These are phyloP conservation scores for Exophiala sp. DNA, from an alignment of 2,329 filamentous ascomycete genomes.

Conservation along the genomic window DNA sequence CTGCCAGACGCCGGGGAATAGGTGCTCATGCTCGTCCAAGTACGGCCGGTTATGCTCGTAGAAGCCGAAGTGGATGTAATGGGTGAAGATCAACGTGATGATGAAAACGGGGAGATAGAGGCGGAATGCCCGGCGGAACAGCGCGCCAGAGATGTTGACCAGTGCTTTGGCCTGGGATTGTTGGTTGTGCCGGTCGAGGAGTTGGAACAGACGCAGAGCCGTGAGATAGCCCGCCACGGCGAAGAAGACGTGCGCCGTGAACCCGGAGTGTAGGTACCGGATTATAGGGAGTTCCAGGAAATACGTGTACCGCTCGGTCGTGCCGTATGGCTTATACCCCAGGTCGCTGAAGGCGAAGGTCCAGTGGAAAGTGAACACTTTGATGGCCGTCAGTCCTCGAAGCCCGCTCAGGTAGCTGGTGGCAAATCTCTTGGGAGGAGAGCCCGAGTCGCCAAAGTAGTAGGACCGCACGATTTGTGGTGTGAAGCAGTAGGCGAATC, in stretches of 20 bases:
- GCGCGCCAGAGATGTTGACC: conserved; percentile 36
- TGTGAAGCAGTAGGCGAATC: conserved; percentile 15
- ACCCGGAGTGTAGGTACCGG: conserved; percentile 39
- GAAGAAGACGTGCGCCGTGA: conserved; percentile 41
- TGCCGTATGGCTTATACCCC: conserved; percentile 35
- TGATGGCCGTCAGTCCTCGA: conserved; percentile 40
- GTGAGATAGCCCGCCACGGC: conserved; percentile 44
- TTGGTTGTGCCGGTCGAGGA: conserved; percentile 36
- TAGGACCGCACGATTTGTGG: conserved; percentile 13
- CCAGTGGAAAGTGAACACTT: conserved; percentile 43
- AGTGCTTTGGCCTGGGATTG: conserved; percentile 38
- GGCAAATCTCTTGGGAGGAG: conserved; percentile 11
- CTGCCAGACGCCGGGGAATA: conserved; percentile 12
- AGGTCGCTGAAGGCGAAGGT: conserved; percentile 39
- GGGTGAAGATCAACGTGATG: conserved; percentile 37
- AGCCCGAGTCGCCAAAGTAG: conserved; percentile 13
- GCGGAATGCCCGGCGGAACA: conserved; percentile 40
- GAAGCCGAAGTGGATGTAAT: conserved; percentile 37
- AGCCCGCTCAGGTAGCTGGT: conserved; percentile 33
- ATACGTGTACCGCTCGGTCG: conserved; percentile 28
- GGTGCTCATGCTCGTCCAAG: conserved; percentile 6
- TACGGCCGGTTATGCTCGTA: conserved; percentile 17
- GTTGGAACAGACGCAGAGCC: conserved; percentile 35
- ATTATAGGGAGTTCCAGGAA: conserved; percentile 37
- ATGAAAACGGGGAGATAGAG: conserved; percentile 40